phyloP scores from a whole-genome alignment of 177 flowering plant genomes.

The Vitis hybrid region DNA sequence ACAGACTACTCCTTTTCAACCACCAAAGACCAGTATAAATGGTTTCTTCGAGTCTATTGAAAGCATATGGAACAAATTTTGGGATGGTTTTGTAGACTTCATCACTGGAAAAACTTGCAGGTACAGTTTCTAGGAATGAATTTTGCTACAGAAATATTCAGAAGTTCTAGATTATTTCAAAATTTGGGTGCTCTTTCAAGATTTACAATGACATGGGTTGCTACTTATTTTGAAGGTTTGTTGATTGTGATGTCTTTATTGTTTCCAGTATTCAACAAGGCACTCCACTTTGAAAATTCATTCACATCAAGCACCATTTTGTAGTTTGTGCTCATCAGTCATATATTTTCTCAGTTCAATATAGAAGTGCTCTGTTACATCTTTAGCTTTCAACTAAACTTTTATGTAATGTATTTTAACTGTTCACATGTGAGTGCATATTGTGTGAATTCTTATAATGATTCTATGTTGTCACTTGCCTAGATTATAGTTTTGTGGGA shows the following conservation, averaged over 20 bases:
- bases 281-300: background rate
- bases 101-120: slow-evolving; percentile 86
- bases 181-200: background rate
- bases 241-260: background rate
- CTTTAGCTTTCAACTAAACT: background rate
- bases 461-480: too few relatives aligned
- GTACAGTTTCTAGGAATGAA: slow-evolving; percentile 22
- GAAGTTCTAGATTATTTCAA: background rate
- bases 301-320: background rate
- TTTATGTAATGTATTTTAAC: background rate
- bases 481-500: too few relatives aligned
- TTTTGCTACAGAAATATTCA: background rate
- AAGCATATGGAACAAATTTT: slow-evolving; percentile 54
- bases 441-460: too few relatives aligned
- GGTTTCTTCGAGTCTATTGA: slow-evolving; percentile 64
- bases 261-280: background rate
- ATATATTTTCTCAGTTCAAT: background rate
- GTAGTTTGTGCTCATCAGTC: background rate
- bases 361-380: background rate
- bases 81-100: slow-evolving; percentile 62
- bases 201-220: background rate
- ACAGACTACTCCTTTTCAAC: slow-evolving; percentile 55
- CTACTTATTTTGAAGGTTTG: background rate
- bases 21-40: slow-evolving; percentile 40
- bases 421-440: background rate